Evolutionary conservation across 192 early-diverging fungal species (phyloP), one percentile per base, ranked within the genome.

Genomic region (Haplosporangium gracile): DNA sequence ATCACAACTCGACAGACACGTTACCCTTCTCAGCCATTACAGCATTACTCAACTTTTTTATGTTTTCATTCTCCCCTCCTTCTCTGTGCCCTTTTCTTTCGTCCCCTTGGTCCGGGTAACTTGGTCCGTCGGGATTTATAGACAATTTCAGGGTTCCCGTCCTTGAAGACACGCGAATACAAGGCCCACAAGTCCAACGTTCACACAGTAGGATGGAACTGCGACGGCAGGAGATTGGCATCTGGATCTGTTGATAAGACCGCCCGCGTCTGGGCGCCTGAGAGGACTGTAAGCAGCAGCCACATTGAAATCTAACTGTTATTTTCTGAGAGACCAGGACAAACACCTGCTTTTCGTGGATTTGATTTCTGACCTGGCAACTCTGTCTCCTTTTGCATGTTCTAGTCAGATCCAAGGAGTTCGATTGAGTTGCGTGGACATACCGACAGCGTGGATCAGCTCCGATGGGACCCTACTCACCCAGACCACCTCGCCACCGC

Each of bases 171-270:
- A 40, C 90, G 88, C 55, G 92, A 91, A 73, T 92, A 89, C 81
- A 88, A 83, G 81, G 91, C 90, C 18, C 92, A 93, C 60, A 88
- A 87, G 55, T 72, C 88, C 69, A 93, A 92, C 38, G 94, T 95
- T 9, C 93, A 94, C 47, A 93, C 95, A 11, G 94, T 96, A 0
- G 94, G 92, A 2, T 96, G 95, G 95, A 96, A 93, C 73, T 90
- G 88, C 68, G 93, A 95, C 78, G 95, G 95, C 24, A 79, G 89
- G 71, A 88, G 85, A 75, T 75, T 95, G 49, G 95, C 95, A 16
- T 95, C 94, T 13, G 95, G 95, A 22, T 96, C 95, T 18, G 92
- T 93, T 8, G 95, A 96, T 75, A 92, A 95, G 83, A 94, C 94
- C 13, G 94, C 93, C 29, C 85, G 95, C 36, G 90, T 96, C 42